phyloP scores from a whole-genome alignment of 2,329 filamentous ascomycete genomes.

The Leptodontidium sp. region DNA sequence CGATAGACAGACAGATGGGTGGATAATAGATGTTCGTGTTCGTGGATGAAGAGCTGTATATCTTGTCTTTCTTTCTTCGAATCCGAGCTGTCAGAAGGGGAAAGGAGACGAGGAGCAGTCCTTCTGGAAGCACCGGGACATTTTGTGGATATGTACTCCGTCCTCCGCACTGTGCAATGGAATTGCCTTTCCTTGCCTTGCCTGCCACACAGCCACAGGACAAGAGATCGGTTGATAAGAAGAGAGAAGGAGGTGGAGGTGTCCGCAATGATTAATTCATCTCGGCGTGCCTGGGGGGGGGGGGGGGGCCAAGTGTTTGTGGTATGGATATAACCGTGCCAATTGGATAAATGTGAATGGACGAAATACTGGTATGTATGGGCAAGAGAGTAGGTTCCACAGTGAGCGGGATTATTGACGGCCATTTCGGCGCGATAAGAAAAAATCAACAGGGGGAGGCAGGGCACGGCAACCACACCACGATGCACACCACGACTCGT shows the following conservation, averaged over 20 bases:
- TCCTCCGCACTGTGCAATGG: too few species aligned
- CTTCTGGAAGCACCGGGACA: constrained; percentile 4
- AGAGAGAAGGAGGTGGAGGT: background rate
- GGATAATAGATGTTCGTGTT: background rate
- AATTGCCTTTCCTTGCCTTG: background rate
- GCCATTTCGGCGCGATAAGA: background rate
- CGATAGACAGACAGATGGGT: background rate
- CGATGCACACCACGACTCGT: too few species aligned
- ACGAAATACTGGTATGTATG: background rate
- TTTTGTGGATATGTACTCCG: constrained; percentile 6
- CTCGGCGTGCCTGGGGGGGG: constrained; percentile 2
- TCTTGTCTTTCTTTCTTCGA: background rate
- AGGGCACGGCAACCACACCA: background rate
- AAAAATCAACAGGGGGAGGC: background rate
- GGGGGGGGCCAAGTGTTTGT: background rate
- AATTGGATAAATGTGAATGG: constrained; percentile 19
- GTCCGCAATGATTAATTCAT: constrained; percentile 12
- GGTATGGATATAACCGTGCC: constrained; percentile 11
- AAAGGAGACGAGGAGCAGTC: background rate
- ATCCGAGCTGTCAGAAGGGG: constrained; percentile 4
- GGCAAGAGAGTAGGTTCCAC: background rate
- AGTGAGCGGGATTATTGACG: background rate
- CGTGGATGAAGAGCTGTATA: background rate
- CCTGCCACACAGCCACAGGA: constrained; percentile 4
- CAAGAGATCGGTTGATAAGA: constrained; percentile 1